These are phyloP conservation scores for Penicillium robsamsonii DNA, from an alignment of 495 filamentous ascomycete genomes.

Conservation along the genomic window DNA sequence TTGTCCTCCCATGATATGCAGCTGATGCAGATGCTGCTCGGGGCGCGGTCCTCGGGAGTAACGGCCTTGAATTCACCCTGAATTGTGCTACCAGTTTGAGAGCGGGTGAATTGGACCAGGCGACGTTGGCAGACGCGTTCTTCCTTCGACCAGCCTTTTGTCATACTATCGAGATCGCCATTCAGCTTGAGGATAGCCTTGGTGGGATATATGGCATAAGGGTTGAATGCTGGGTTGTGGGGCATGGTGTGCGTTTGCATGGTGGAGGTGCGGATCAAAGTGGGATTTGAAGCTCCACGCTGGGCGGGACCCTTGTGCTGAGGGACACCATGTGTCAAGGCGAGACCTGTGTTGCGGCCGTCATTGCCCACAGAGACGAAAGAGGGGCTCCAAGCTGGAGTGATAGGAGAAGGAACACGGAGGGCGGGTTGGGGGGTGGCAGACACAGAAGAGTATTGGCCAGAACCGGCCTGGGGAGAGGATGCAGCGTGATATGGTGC, in stretches of 20 bases:
- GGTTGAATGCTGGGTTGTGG: constrained; percentile 61
- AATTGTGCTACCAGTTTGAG: constrained; percentile 72
- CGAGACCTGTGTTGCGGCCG: constrained; percentile 30
- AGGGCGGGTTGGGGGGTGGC: constrained; percentile 36
- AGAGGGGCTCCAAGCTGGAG: constrained; percentile 46
- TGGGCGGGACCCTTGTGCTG: constrained; percentile 43
- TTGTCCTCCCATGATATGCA: constrained; percentile 94
- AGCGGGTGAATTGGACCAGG: constrained; percentile 80
- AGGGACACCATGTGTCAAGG: constrained; percentile 32
- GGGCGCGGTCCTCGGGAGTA: constrained; percentile 60
- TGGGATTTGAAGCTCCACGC: constrained; percentile 53
- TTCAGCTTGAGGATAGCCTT: constrained; percentile 83
- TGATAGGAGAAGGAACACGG: constrained; percentile 43
- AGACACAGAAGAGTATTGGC: constrained; percentile 35
- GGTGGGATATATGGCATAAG: constrained; percentile 78
- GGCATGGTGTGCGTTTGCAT: constrained; percentile 53
- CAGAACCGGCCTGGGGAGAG: constrained; percentile 29
- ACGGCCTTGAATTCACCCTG: constrained; percentile 70
- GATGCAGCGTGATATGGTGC: constrained; percentile 31
- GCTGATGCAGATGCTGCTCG: constrained; percentile 80
- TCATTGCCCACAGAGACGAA: constrained; percentile 33
- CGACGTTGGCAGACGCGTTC: constrained; percentile 75
- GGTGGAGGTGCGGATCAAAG: constrained; percentile 81
- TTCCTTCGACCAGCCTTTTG: constrained; percentile 70
- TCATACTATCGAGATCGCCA: constrained; percentile 81